Evolutionary conservation across 192 early-diverging fungal species (phyloP).

Genomic region (Chytriomyces hyalinus): DNA sequence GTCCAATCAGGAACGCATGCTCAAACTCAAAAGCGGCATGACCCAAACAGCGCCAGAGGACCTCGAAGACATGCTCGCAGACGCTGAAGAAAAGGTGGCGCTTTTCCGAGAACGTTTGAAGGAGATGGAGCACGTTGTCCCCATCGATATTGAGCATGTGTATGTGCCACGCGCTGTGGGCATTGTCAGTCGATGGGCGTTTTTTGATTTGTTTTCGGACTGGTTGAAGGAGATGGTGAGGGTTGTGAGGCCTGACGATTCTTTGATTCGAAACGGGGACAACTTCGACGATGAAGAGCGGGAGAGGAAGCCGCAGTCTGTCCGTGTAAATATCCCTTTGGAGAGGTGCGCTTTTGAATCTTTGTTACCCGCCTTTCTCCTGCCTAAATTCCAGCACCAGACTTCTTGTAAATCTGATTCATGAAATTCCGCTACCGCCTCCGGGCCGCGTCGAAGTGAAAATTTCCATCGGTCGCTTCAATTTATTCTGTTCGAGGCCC

Average conservation of each 20-base stretch:
- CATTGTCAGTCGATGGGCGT: conserved; percentile 73
- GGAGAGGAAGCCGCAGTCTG: conserved; percentile 10
- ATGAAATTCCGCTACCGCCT: conserved; percentile 78
- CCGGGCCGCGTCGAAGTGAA: conserved; percentile 78
- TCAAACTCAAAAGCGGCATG: conserved; percentile 38
- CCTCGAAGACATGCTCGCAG: conserved; percentile 38
- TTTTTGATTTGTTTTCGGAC: conserved; percentile 74
- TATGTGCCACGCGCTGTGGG: conserved; percentile 75
- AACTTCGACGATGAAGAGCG: conserved; percentile 28
- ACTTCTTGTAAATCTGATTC: conserved; percentile 69
- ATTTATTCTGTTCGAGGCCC: conserved; percentile 73
- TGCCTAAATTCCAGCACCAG: conserved; percentile 26
- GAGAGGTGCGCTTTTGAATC: conserved; percentile 59
- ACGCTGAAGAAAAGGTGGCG: conserved; percentile 72
- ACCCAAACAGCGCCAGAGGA: neutral
- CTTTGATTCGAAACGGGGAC: no score
- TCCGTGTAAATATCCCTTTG: conserved; percentile 43
- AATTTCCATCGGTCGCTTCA: conserved; percentile 64
- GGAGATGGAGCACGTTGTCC: conserved; percentile 60
- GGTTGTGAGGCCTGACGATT: conserved; percentile 51
- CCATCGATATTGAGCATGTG: conserved; percentile 61
- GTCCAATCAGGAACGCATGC: conserved; percentile 48
- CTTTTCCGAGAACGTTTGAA: conserved; percentile 69
- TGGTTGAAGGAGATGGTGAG: conserved; percentile 72
- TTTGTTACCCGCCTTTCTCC: conserved; percentile 12